Evolutionary conservation across 164 flowering plant genomes (phyloP), one percentile per base, ranked within the genome.

Genomic region (Brasenia schreberi): DNA sequence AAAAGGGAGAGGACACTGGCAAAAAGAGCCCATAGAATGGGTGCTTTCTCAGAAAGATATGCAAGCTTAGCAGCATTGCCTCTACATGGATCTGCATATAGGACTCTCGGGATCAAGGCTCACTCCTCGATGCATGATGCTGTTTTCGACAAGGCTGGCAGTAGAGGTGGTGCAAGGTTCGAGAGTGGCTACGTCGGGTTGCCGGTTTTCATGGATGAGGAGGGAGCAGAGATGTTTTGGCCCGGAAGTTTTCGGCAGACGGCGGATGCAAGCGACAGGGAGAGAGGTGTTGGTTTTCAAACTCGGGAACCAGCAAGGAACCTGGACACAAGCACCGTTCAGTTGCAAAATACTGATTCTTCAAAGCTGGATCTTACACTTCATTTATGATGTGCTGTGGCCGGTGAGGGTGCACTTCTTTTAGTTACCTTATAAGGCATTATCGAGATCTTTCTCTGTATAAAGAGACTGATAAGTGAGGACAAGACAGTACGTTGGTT

Each of bases 1-100:
- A 91, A 91, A 72, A 74, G 95, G 64, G 95, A 91, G 74, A 74
- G 91, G 65, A 84, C 90, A 27, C 78, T 90, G 64, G 92, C 94
- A 5, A 90, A 90, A 71, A 76, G 97, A 5, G 95, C 92, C 14
- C 79, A 84, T 84, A 74, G 89, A 59, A 88, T 90, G 88, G 90
- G 89, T 6, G 75, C 83, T 68, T 81, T 87, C 52, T 80, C 90
- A 0, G 82, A 84, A 61, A 77, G 84, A 74, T 87, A 83, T 64
- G 76, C 89, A 1, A 89, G 89, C 71, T 69, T 90, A 69, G 88
- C 90, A 33, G 80, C 97, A 39, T 78, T 90, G 4, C 90, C 97
- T 12, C 85, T 90, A 18, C 87, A 87, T 60, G 91, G 91, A 6
- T 80, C 92, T 19, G 68, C 84, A 16, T 77, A 52, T 62, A 75